Evolutionary conservation across 1,284 basidiomycete species (phyloP).

Genomic region (Xerocomus nothofagi): DNA sequence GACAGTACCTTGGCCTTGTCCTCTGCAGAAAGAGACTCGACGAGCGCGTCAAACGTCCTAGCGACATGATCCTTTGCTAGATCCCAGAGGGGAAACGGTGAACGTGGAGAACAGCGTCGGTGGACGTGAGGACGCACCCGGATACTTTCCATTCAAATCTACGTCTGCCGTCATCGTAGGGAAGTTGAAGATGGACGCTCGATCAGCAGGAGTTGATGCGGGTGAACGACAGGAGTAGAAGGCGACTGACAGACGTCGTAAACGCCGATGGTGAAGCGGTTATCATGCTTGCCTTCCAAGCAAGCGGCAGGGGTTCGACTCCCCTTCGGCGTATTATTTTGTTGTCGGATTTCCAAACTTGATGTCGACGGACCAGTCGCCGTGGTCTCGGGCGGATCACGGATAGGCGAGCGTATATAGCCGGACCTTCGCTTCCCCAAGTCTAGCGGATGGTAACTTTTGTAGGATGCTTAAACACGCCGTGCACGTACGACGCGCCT

Average conservation of each 20-base stretch:
- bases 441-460: too few species aligned
- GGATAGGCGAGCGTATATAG: constrained; percentile 9
- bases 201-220: not conserved
- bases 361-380: too few species aligned
- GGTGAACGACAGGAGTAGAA: too few species aligned
- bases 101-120: not conserved
- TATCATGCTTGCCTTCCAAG: constrained; percentile 87
- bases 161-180: constrained; percentile 10
- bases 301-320: constrained; percentile 83
- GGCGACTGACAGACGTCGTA: too few species aligned
- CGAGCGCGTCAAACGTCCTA: constrained; percentile 51
- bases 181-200: not conserved
- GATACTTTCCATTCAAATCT: constrained; percentile 21
- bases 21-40: constrained; percentile 45
- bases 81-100: not conserved
- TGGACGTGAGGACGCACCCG: constrained; percentile 16
- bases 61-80: constrained; percentile 48
- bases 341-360: too few species aligned
- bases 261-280: constrained; percentile 79
- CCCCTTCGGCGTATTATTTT: constrained; percentile 58
- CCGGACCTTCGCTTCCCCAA: not conserved
- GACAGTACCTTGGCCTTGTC: constrained; percentile 51
- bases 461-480: constrained; percentile 20
- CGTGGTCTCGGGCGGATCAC: constrained; percentile 19
- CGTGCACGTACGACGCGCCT: constrained; percentile 20